These are phyloP conservation scores for Pseudogymnoascus sp. DNA, from an alignment of 2,329 filamentous ascomycete genomes.

Conservation along the genomic window DNA sequence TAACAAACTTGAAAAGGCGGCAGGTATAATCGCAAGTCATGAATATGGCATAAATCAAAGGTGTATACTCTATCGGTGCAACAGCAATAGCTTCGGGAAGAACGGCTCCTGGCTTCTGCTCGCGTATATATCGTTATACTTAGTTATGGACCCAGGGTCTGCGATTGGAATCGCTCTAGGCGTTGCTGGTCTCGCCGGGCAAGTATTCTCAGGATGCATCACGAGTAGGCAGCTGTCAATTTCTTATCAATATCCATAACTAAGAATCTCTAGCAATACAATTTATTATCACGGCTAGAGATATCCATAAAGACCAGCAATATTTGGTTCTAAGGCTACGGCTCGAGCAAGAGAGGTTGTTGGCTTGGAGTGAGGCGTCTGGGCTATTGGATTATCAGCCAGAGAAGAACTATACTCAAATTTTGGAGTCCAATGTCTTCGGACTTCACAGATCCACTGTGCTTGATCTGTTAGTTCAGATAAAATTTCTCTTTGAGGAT, in stretches of 20 bases:
- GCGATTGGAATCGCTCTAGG: slow-evolving; percentile 35
- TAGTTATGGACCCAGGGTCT: slow-evolving; percentile 36
- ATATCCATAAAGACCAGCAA: slow-evolving; percentile 39
- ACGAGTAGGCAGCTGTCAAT: slow-evolving; percentile 26
- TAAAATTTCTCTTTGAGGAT: slow-evolving; percentile 39
- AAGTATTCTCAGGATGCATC: slow-evolving; percentile 39
- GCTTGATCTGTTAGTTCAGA: slow-evolving; percentile 39
- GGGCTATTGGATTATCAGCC: slow-evolving; percentile 37
- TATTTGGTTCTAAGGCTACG: slow-evolving; percentile 40
- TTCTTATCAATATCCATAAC: slow-evolving; percentile 1
- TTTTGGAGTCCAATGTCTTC: slow-evolving; percentile 40
- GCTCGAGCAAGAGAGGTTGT: slow-evolving; percentile 42
- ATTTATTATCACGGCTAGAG: slow-evolving; percentile 38
- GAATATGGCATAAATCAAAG: neutral
- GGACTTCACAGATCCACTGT: slow-evolving; percentile 40
- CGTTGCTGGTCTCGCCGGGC: slow-evolving; percentile 37
- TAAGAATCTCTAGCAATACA: slow-evolving; percentile 32
- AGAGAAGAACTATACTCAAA: slow-evolving; percentile 22
- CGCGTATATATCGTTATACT: neutral
- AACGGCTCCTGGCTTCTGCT: neutral
- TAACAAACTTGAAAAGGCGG: neutral
- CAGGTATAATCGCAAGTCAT: neutral
- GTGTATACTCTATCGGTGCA: neutral
- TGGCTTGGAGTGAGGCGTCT: slow-evolving; percentile 42
- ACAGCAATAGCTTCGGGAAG: neutral